Evolutionary conservation across 2,329 filamentous ascomycete species (phyloP).

Genomic region (Sporothrix euskadiensis): DNA sequence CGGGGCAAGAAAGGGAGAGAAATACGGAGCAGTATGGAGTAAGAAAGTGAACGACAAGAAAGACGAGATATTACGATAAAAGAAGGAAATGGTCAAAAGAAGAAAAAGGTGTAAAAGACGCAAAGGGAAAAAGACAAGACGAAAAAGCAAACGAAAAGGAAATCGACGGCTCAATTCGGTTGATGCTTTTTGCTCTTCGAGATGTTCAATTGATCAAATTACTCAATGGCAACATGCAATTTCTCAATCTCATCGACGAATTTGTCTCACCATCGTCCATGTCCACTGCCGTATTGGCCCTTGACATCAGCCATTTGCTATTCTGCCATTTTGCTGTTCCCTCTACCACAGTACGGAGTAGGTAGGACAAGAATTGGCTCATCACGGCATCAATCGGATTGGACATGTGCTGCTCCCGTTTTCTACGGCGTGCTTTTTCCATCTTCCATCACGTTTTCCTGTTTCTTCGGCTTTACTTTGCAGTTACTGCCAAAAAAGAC

Average conservation of each 20-base stretch:
- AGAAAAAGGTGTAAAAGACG: neutral
- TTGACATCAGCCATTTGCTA: neutral
- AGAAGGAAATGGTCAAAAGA: neutral
- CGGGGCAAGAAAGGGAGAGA: neutral
- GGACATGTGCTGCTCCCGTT: neutral
- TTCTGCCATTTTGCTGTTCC: too few relatives aligned
- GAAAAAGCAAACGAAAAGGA: neutral
- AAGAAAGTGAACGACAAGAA: neutral
- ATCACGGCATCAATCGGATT: slow-evolving; percentile 5
- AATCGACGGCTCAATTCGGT: neutral
- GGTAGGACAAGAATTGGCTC: neutral
- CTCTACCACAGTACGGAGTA: too few relatives aligned
- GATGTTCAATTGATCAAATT: neutral
- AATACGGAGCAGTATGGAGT: neutral
- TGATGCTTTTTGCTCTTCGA: neutral
- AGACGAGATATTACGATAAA: neutral
- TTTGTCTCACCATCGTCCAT: neutral
- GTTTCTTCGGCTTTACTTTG: neutral
- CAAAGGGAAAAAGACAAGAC: neutral
- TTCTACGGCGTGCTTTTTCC: neutral
- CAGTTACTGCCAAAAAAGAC: neutral
- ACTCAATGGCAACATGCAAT: neutral
- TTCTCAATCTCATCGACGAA: neutral
- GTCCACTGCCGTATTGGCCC: neutral
- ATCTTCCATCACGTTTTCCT: neutral